Base-by-base conservation (phyloP, 306 rosid species). In the Vigna hirtella region DNA sequence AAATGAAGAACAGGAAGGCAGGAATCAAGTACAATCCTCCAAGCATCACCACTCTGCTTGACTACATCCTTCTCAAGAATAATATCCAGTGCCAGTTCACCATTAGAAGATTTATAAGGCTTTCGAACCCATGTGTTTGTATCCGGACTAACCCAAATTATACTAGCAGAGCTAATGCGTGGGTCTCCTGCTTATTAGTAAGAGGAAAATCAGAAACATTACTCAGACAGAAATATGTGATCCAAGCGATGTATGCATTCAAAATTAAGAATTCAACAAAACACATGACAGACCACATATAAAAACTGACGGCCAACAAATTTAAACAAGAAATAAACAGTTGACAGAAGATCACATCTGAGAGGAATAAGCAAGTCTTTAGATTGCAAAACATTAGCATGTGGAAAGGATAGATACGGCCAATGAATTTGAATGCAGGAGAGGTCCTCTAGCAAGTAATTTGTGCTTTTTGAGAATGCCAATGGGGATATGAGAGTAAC, bases 1-100 rank as follows among this genome's bases (percentile, higher is more conserved):
- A 95, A 80, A 81, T 93, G 98, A 56, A 95, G 88, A 48, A 95
- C 93, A 9, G 98, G 93, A 77, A 95, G 96, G 84, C 99, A 95
- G 4, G 89, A 92, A 72, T 95, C 98, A 2, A 91, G 84, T 13
- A 93, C 88, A 73, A 84, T 86, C 84, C 99, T 95, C 99, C 99
- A 95, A 26, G 99, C 97, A 86, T 95, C 99, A 45, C 99, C 99
- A 59, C 87, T 91, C 84, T 84, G 88, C 75, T 93, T 95, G 30
- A 93, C 83, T 9, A 84, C 91, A 1, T 86, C 80, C 84, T 91
- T 88, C 83, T 93, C 99, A 53, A 93, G 81, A 87, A 82, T 55
- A 72, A 95, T 62, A 42, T 95, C 98, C 75, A 95, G 45, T 0
- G 99, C 99, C 82, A 91, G 65, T 84, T 93, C 98, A 69, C 99